A percentile compares a stretch with the other conserved stretches of the same genome.
Evolutionary conservation across 108 stramenopile species (phyloP).

Genomic region (Nannochloropsis gaditana): DNA sequence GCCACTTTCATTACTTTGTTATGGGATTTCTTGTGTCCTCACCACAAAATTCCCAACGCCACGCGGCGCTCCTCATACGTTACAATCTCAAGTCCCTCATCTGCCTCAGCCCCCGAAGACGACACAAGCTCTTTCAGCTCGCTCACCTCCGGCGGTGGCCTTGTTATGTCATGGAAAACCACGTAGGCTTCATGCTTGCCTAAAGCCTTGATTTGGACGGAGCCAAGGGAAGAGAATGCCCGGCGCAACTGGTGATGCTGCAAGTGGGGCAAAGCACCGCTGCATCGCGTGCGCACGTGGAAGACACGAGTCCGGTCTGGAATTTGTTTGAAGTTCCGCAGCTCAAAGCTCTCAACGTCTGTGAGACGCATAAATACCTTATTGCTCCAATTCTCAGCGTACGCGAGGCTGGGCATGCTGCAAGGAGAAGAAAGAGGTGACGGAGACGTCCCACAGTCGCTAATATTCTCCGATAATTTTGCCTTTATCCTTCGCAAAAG

Average conservation of each 20-base stretch:
- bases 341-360: constrained; percentile 1
- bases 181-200: neutral
- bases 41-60: neutral
- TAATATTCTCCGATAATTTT: neutral
- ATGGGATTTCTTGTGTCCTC: too few relatives aligned
- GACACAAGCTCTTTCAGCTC: neutral
- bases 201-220: neutral
- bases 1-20: too few relatives aligned
- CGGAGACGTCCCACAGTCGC: neutral
- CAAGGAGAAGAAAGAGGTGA: too few relatives aligned
- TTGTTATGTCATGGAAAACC: neutral
- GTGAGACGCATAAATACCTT: constrained; percentile 13
- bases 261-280: neutral
- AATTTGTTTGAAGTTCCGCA: neutral
- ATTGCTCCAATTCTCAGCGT: neutral
- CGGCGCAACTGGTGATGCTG: neutral
- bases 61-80: neutral
- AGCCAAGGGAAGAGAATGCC: neutral
- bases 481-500: neutral
- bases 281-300: neutral
- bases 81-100: neutral
- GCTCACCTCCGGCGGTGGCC: neutral
- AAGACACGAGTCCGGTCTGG: neutral
- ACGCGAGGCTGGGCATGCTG: neutral
- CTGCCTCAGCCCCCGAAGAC: neutral